Base-by-base conservation (phyloP, 768 basidiomycete genomes). In the Mycena polygramma region DNA sequence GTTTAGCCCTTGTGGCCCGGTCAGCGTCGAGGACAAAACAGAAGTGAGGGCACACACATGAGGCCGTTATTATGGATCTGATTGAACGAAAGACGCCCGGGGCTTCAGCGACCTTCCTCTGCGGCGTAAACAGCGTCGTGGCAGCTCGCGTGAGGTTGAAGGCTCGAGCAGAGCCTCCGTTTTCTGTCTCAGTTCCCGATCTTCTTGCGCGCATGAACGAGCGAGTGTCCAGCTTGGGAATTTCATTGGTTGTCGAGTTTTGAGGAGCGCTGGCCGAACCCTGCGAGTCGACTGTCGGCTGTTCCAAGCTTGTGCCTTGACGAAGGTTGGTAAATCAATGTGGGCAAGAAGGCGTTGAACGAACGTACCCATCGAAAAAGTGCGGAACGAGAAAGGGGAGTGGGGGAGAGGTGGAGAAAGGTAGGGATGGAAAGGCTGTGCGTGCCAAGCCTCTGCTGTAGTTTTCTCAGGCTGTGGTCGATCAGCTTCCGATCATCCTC, bases 1-100 rank as follows among this genome's bases (percentile, higher is more conserved):
- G 74, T 94, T 94, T 10, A 94, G 77, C 84, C 88, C 93, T 94
- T 60, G 52, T 41, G 43, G 20, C 57, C 35, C 24, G 2, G 69
- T 59, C 17, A 66, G 61, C 37, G 13, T 69, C 9, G 10, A 19
- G 5, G 20, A 20, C 9, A 20, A 7, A 51, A 35, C 11, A 24
- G 59, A 9, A 24, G 24, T 63, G 30, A 43, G 35, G n/a, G n/a
- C 30, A 77, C 86, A 59, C 64, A 92, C 93, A 92, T 41, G 91
- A 91, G 19, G 86, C 83, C 10, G 79, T 39, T 9, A 91, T 17
- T 57, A 93, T 88, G 1, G 91, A 81, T 63, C 80, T 83, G 46
- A 92, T 66, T 70, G 91, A 89, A 46, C 79, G 51, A 61, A 82
- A 71, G 22, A 83, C 63, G 15, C 81, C 80, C 2, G 91, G 92